These are phyloP conservation scores for Neurospora pannonica DNA, from an alignment of 495 filamentous ascomycete genomes.

Conservation along the genomic window DNA sequence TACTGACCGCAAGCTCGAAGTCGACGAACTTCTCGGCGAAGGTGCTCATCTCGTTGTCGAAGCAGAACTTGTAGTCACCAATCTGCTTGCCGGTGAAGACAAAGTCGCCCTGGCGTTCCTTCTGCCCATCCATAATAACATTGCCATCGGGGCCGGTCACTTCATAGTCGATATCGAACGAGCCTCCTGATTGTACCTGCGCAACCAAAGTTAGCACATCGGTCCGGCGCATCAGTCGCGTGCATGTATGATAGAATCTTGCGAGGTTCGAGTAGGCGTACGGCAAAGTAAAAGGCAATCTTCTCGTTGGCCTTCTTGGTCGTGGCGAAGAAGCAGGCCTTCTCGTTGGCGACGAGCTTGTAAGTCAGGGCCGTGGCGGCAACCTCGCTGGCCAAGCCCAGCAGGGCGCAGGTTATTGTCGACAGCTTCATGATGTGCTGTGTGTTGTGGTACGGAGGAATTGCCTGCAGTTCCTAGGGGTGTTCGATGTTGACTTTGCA, in stretches of 20 bases:
- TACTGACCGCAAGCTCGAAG: slow-evolving; percentile 87
- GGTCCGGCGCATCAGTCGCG: neutral
- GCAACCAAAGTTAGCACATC: neutral
- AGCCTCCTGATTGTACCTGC: slow-evolving; percentile 91
- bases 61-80: slow-evolving; percentile 97
- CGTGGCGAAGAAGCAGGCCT: slow-evolving; percentile 84
- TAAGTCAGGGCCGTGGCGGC: slow-evolving; percentile 91
- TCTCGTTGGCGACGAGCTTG: slow-evolving; percentile 81
- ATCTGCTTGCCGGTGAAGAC: slow-evolving; percentile 89
- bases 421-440: slow-evolving; percentile 39
- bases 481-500: neutral
- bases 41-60: slow-evolving; percentile 97
- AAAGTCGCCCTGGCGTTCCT: slow-evolving; percentile 95
- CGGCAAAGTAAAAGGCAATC: slow-evolving; percentile 97
- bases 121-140: slow-evolving; percentile 74
- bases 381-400: slow-evolving; percentile 54
- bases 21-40: slow-evolving; percentile 98
- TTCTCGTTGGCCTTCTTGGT: slow-evolving; percentile 71
- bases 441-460: slow-evolving; percentile 1
- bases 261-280: slow-evolving; percentile 35
- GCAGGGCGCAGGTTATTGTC: slow-evolving; percentile 42
- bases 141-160: slow-evolving; percentile 77
- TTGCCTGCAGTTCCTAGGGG: neutral
- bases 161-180: slow-evolving; percentile 90
- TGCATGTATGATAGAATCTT: slow-evolving; percentile 2